Evolutionary conservation across 2,329 filamentous ascomycete species (phyloP).

Genomic region (Fusarium algeriense): DNA sequence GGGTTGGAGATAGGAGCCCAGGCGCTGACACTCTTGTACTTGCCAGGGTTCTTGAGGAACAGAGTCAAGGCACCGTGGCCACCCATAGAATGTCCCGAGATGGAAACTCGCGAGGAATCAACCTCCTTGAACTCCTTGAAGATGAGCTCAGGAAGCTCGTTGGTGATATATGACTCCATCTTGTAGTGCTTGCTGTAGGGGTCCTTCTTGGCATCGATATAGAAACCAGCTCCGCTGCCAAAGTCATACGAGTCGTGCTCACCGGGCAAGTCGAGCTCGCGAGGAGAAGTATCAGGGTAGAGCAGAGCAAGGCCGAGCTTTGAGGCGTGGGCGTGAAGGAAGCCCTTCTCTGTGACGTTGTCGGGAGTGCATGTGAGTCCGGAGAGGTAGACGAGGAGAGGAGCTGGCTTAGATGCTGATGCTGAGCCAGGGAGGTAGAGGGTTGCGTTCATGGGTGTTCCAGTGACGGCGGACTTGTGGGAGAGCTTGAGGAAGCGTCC

Average conservation of each 20-base stretch:
- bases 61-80: slow-evolving; percentile 94
- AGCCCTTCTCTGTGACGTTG: slow-evolving; percentile 84
- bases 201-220: slow-evolving; percentile 83
- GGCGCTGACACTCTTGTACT: slow-evolving; percentile 89
- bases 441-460: slow-evolving; percentile 92
- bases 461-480: slow-evolving; percentile 82
- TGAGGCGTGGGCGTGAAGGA: slow-evolving; percentile 87
- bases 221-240: slow-evolving; percentile 92
- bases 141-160: slow-evolving; percentile 84
- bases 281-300: slow-evolving; percentile 94
- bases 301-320: slow-evolving; percentile 89
- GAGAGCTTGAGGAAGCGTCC: slow-evolving; percentile 95
- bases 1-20: slow-evolving; percentile 94
- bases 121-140: slow-evolving; percentile 78
- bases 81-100: slow-evolving; percentile 97
- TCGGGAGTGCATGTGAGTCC: slow-evolving; percentile 96
- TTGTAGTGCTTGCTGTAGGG: slow-evolving; percentile 85
- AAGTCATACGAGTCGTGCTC: slow-evolving; percentile 95
- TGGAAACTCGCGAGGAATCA: slow-evolving; percentile 78
- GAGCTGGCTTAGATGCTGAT: slow-evolving; percentile 67
- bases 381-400: slow-evolving; percentile 92
- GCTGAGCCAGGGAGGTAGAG: slow-evolving; percentile 87
- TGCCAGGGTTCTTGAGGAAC: slow-evolving; percentile 90
- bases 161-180: slow-evolving; percentile 94
- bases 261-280: slow-evolving; percentile 82